These are phyloP conservation scores for Colletotrichum noveboracense DNA, from an alignment of 2,329 filamentous ascomycete species.

Conservation along the genomic window DNA sequence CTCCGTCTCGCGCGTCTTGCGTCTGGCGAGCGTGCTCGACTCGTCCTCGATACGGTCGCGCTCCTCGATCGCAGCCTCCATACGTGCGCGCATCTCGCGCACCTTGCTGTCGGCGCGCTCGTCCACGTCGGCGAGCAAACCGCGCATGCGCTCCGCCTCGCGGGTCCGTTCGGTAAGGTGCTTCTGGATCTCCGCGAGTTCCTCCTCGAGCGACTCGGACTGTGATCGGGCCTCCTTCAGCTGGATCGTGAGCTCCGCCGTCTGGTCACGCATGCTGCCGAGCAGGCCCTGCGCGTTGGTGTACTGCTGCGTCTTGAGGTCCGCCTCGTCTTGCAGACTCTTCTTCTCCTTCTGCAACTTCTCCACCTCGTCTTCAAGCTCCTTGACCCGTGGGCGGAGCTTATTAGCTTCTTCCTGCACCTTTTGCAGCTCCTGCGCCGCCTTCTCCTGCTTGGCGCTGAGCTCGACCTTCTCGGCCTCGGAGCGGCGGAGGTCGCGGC, in stretches of 20 bases:
- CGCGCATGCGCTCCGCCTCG: conserved; percentile 93
- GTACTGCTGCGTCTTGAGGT: conserved; percentile 86
- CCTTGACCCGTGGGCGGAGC: conserved; percentile 64
- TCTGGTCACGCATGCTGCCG: conserved; percentile 92
- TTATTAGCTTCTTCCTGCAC: conserved; percentile 76
- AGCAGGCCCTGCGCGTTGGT: conserved; percentile 84
- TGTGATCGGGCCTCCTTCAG: conserved; percentile 87
- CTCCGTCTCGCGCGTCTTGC: conserved; percentile 82
- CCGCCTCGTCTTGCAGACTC: conserved; percentile 76
- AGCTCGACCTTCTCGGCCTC: conserved; percentile 83
- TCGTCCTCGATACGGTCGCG: conserved; percentile 93
- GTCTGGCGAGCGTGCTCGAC: conserved; percentile 76
- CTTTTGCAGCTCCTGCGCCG: conserved; percentile 71
- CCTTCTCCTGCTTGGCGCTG: conserved; percentile 74
- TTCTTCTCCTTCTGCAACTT: conserved; percentile 72
- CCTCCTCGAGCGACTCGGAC: conserved; percentile 88
- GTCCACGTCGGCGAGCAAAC: conserved; percentile 86
- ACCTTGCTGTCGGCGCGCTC: conserved; percentile 80
- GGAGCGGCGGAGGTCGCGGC: conserved; percentile 77
- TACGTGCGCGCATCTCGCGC: conserved; percentile 84
- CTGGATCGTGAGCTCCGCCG: conserved; percentile 85
- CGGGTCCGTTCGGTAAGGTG: conserved; percentile 86
- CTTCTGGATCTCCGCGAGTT: conserved; percentile 85
- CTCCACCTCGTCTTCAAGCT: conserved; percentile 76
- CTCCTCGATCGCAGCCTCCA: conserved; percentile 93